Conservation (phyloP, 148 eudicot species). For the Rheum nobile region DNA sequence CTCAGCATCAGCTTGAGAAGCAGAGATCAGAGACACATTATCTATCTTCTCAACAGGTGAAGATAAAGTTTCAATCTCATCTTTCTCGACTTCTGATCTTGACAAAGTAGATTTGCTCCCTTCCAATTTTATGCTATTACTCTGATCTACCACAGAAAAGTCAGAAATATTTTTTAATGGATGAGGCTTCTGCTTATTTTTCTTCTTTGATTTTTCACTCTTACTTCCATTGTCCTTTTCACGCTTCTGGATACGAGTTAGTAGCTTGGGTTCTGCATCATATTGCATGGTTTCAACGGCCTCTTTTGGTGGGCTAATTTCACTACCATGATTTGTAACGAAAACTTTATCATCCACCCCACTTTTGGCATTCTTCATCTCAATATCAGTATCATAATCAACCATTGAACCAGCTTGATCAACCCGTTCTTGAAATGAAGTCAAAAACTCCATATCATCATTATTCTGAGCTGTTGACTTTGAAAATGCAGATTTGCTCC, state of each 20-base stretch:
- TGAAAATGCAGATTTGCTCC: neutral
- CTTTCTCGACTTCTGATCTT: neutral
- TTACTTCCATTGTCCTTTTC: neutral
- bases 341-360: neutral
- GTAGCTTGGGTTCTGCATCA: neutral
- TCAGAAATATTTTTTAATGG: constrained; percentile 10
- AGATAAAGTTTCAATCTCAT: neutral
- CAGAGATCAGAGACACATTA: neutral
- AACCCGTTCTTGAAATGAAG: neutral
- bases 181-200: neutral
- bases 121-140: constrained; percentile 1
- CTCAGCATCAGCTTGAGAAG: neutral
- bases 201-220: constrained; percentile 6
- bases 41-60: neutral
- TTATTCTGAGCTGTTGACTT: neutral
- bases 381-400: neutral
- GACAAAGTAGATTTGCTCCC: neutral
- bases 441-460: neutral
- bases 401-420: neutral
- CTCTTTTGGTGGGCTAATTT: neutral
- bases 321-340: neutral
- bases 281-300: neutral
- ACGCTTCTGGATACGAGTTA: neutral
- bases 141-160: constrained; percentile 4
- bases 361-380: neutral